These are phyloP conservation scores for Colletotrichum sp. DNA, from an alignment of 2,329 filamentous ascomycete genomes.

Conservation along the genomic window DNA sequence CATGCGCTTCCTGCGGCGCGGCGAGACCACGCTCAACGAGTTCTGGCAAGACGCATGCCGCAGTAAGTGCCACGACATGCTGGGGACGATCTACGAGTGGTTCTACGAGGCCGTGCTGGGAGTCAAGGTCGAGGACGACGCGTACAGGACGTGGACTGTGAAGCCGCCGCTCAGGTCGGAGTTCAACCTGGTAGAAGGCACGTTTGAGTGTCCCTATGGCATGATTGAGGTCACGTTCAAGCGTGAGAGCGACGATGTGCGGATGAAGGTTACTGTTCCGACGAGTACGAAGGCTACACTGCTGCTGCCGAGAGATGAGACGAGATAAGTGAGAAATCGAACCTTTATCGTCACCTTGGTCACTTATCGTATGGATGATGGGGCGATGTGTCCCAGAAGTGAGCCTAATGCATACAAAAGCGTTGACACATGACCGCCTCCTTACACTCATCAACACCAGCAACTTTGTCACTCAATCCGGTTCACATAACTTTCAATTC, in stretches of 20 bases:
- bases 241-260: slow-evolving; percentile 18
- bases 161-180: slow-evolving; percentile 43
- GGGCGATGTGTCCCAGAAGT: not conserved
- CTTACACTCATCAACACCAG: not conserved
- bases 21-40: slow-evolving; percentile 47
- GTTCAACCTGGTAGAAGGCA: slow-evolving; percentile 41
- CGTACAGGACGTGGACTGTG: slow-evolving; percentile 44
- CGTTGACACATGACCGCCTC: not conserved
- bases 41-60: slow-evolving; percentile 50
- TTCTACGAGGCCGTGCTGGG: slow-evolving; percentile 47
- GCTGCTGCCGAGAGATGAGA: slow-evolving; percentile 19
- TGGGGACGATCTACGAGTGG: slow-evolving; percentile 54
- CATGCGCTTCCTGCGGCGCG: slow-evolving; percentile 50
- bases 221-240: slow-evolving; percentile 31
- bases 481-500: not conserved
- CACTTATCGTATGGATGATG: fast-evolving
- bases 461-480: fast-evolving
- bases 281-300: slow-evolving; percentile 25
- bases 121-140: slow-evolving; percentile 37
- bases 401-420: not conserved
- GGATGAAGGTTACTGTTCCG: slow-evolving; percentile 23
- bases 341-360: fast-evolving
- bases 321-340: not conserved
- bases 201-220: slow-evolving; percentile 43
- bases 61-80: slow-evolving; percentile 52